Evolutionary conservation across 495 filamentous ascomycete genomes (phyloP), one percentile per base, ranked within the genome.

Genomic region (Penicillium turbatum): DNA sequence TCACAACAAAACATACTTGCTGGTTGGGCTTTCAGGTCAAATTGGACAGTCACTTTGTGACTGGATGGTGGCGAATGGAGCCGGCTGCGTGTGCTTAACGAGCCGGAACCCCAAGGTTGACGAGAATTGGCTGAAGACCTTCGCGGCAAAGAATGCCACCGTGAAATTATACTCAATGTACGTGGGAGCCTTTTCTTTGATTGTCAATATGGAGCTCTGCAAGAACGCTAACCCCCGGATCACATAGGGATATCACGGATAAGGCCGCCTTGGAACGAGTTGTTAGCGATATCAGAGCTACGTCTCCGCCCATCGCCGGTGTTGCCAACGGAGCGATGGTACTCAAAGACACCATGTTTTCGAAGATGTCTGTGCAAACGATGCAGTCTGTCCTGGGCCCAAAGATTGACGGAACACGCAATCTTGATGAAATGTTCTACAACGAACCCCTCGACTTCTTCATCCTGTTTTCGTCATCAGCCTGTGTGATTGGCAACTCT

Each of bases 401-500:
- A n/a, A 64, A 66, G 15, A 52, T 74, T 34, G 51, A 64, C 11
- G 57, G 72, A 21, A 48, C 61, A 34, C 51, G 53, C 27, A 1
- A 60, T 38, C 53, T 74, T 39, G 52, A 71, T 17, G 55, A 71
- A 13, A 9, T 66, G n/a, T 61, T 73, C 40, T 30, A 37, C 27
- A 53, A 65, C 11, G 42, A 60, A 0, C 10, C 19, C 5, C 73
- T 86, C 1, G 84, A 87, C 49, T 87, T 86, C 68, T 85, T 86
- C 66, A 69, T 86, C 21, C 65, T 79, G 32, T 72, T 84, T 48
- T 82, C 79, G 0, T 86, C 82, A 0, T 65, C 76, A 2, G 68
- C 77, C 6, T 69, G 68, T 26, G 67, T 75, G 7, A 67, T 82
- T 16, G 84, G 84, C 0, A 82, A 76, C 1, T 57, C 64, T 38